Evolutionary conservation across 768 basidiomycete genomes (phyloP).

Genomic region (Stropharia rugosoannulata): DNA sequence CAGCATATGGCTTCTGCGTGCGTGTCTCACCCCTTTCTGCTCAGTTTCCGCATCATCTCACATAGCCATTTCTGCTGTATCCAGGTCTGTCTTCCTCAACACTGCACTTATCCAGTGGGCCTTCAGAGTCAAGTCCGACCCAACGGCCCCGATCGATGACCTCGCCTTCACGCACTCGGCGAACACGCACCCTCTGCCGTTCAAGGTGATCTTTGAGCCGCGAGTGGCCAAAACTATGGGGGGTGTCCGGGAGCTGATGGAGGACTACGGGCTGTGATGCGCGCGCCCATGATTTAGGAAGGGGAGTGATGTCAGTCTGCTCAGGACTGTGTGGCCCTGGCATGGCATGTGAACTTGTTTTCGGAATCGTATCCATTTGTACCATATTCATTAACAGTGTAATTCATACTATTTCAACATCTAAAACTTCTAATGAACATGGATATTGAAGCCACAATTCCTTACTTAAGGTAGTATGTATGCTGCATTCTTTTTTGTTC

Average conservation of each 20-base stretch:
- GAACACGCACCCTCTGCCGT: slow-evolving; percentile 63
- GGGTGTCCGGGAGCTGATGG: slow-evolving; percentile 37
- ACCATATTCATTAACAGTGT: too few relatives aligned
- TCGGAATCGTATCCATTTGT: too few relatives aligned
- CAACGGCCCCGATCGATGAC: slow-evolving; percentile 54
- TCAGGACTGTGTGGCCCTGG: too few relatives aligned
- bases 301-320: too few relatives aligned
- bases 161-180: slow-evolving; percentile 63
- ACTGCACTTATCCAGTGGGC: slow-evolving; percentile 65
- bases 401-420: too few relatives aligned
- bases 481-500: too few relatives aligned
- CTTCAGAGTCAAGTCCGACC: slow-evolving; percentile 55
- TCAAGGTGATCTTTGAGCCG: slow-evolving; percentile 56
- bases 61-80: background rate
- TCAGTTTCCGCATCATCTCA: background rate
- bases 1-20: slow-evolving; percentile 54
- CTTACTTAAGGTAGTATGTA: too few relatives aligned
- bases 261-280: slow-evolving; percentile 35
- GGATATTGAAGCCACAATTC: too few relatives aligned
- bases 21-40: slow-evolving; percentile 7
- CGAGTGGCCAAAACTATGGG: slow-evolving; percentile 31
- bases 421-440: too few relatives aligned
- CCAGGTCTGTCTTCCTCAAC: slow-evolving; percentile 64
- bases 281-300: too few relatives aligned
- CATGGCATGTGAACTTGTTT: too few relatives aligned